Conservation (phyloP, 768 basidiomycete genomes). For the Gloeophyllum trabeum region DNA sequence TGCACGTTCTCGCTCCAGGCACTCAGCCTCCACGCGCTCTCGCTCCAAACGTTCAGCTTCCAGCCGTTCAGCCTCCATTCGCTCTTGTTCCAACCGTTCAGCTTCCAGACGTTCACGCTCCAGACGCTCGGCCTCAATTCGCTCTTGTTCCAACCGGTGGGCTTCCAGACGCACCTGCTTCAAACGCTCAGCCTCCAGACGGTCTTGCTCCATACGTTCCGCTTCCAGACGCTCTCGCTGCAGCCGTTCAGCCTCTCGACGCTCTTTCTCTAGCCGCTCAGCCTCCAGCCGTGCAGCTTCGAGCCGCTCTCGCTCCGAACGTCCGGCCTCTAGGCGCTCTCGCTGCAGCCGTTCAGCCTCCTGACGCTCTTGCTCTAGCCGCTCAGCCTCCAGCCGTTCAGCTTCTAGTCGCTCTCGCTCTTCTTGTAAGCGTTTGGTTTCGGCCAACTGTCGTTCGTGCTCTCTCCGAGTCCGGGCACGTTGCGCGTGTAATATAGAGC, state of each 20-base stretch:
- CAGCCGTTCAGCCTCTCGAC: slow-evolving; percentile 17
- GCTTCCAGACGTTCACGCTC: slow-evolving; percentile 12
- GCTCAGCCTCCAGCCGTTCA: slow-evolving; percentile 11
- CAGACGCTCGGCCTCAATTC: slow-evolving; percentile 10
- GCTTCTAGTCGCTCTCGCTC: slow-evolving; percentile 12
- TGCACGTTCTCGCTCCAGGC: slow-evolving; percentile 6
- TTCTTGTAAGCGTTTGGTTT: slow-evolving; percentile 6
- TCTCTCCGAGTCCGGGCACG: slow-evolving; percentile 29
- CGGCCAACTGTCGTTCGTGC: slow-evolving; percentile 23
- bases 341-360: slow-evolving; percentile 7
- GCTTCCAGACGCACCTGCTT: slow-evolving; percentile 20
- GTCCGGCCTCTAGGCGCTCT: slow-evolving; percentile 14
- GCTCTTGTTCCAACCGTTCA: slow-evolving; percentile 13
- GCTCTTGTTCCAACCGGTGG: slow-evolving; percentile 8
- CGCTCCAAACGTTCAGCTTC: slow-evolving; percentile 9
- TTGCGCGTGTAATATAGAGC: slow-evolving; percentile 26
- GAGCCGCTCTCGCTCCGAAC: slow-evolving; percentile 9
- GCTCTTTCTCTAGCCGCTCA: slow-evolving; percentile 10
- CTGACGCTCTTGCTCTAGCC: not conserved
- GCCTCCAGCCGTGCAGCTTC: slow-evolving; percentile 7
- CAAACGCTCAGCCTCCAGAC: slow-evolving; percentile 7
- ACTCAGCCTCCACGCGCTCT: slow-evolving; percentile 10
- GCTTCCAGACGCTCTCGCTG: slow-evolving; percentile 6
- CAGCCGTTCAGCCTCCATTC: slow-evolving; percentile 12
- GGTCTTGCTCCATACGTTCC: slow-evolving; percentile 5